These are phyloP conservation scores for Penicillium ochrochloron DNA, from an alignment of 495 filamentous ascomycete genomes.

Conservation along the genomic window DNA sequence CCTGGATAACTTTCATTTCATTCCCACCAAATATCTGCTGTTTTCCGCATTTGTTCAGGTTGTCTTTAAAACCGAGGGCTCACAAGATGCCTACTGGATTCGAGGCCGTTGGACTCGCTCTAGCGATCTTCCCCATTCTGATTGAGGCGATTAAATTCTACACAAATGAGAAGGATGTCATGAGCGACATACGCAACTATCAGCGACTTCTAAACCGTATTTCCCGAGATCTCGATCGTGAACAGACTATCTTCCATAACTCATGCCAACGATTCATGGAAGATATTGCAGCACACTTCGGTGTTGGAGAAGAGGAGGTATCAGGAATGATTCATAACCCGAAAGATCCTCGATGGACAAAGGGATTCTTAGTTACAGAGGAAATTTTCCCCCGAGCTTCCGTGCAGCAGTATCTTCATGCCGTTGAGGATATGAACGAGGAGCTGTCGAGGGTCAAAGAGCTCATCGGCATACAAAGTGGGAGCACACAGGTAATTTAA, in stretches of 20 bases:
- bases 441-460: background rate
- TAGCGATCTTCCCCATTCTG: background rate
- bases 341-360: background rate
- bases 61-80: background rate
- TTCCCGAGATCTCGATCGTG: background rate
- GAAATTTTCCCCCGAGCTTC: background rate
- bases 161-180: background rate
- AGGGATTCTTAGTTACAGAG: background rate
- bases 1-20: background rate
- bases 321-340: background rate
- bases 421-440: constrained; percentile 1
- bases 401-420: background rate
- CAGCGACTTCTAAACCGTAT: constrained; percentile 1
- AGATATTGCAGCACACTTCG: background rate
- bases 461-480: background rate
- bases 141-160: constrained; percentile 1
- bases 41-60: background rate
- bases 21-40: background rate
- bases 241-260: background rate
- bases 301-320: background rate
- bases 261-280: background rate
- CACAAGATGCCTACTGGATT: background rate
- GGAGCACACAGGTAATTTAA: background rate
- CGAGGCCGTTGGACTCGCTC: background rate
- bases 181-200: background rate